Evolutionary conservation across 2,329 filamentous ascomycete genomes (phyloP).

Genomic region (Colletotrichum eremochloae): DNA sequence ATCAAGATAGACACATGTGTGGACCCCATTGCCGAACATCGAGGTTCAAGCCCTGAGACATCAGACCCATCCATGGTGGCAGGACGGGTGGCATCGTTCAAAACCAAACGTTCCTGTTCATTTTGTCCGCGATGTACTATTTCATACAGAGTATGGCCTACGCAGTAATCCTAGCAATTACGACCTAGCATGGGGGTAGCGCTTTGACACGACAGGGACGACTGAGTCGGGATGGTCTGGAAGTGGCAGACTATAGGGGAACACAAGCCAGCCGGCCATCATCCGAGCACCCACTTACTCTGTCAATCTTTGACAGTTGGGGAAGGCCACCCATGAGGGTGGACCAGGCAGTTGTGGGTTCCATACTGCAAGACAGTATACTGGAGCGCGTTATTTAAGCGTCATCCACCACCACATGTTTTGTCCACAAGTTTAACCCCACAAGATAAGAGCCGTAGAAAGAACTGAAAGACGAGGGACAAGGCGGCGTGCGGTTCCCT

Average conservation of each 20-base stretch:
- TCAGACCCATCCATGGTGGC: background rate
- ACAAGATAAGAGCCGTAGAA: background rate
- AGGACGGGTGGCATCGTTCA: slow-evolving; percentile 7
- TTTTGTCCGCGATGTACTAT: background rate
- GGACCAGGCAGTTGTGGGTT: slow-evolving; percentile 12
- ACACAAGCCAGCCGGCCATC: slow-evolving; percentile 3
- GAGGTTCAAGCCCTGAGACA: background rate
- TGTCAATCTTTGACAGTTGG: slow-evolving; percentile 23
- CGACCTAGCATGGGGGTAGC: background rate
- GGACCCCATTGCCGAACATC: background rate
- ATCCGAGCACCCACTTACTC: slow-evolving; percentile 5
- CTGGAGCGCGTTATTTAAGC: background rate
- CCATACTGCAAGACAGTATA: background rate
- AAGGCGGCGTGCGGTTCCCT: slow-evolving; percentile 15
- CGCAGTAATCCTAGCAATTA: slow-evolving; percentile 19
- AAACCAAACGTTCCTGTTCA: slow-evolving; percentile 6
- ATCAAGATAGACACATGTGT: slow-evolving; percentile 17
- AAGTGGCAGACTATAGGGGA: slow-evolving; percentile 24
- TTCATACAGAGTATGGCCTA: background rate
- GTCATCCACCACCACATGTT: background rate
- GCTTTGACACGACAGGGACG: background rate
- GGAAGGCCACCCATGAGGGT: slow-evolving; percentile 5
- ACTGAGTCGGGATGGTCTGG: slow-evolving; percentile 1
- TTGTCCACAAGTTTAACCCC: background rate
- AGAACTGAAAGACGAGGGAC: background rate